Conservation (phyloP, 192 early-diverging fungal species). For the Entomortierella beljakovae region DNA sequence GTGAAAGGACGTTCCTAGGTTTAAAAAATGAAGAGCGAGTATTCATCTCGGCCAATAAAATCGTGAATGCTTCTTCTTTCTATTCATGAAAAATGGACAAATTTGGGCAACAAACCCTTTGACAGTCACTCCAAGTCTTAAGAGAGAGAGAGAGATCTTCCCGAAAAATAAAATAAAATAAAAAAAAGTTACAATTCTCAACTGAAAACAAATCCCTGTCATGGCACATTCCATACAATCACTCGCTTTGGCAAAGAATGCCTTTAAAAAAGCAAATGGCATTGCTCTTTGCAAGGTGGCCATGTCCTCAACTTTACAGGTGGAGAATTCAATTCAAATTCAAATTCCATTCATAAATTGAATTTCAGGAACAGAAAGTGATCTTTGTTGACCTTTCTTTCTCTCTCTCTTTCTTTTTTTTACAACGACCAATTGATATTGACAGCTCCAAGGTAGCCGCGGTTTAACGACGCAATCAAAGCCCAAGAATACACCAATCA, state of each 20-base stretch:
- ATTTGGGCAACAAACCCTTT: too few relatives aligned
- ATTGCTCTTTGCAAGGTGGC: neutral
- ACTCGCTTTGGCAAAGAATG: neutral
- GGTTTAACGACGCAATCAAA: slow-evolving; percentile 8
- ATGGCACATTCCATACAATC: neutral
- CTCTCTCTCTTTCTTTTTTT: neutral
- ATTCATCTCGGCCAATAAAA: too few relatives aligned
- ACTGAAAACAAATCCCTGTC: too few relatives aligned
- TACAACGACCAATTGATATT: neutral
- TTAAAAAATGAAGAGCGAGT: too few relatives aligned
- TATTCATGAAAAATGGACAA: too few relatives aligned
- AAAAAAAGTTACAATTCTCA: too few relatives aligned
- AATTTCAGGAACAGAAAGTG: neutral
- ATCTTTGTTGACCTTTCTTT: too few relatives aligned
- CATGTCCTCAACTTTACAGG: neutral
- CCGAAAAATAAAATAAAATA: too few relatives aligned
- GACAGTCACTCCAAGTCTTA: too few relatives aligned
- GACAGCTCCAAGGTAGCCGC: neutral
- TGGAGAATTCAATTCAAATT: neutral
- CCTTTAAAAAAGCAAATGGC: neutral
- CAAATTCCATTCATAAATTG: neutral
- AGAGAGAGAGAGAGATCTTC: too few relatives aligned
- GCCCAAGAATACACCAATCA: slow-evolving; percentile 34
- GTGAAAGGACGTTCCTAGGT: neutral
- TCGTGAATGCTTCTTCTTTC: too few relatives aligned